These are phyloP conservation scores for Apiotrichum porosum DNA, from an alignment of 1,284 basidiomycete genomes.

Conservation along the genomic window DNA sequence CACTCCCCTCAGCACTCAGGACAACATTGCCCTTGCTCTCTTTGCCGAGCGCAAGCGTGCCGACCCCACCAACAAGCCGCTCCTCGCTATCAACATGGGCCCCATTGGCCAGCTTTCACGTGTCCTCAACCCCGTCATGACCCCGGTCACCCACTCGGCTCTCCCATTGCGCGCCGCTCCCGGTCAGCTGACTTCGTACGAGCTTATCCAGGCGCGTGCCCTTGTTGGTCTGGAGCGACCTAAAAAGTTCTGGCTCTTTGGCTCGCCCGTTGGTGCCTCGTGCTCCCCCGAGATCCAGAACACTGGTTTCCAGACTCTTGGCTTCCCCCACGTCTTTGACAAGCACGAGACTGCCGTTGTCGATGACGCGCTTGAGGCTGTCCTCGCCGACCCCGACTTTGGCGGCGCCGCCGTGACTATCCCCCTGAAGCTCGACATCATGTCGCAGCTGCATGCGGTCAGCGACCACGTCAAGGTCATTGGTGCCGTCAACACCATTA, in stretches of 20 bases:
- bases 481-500: constrained; percentile 88
- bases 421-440: constrained; percentile 83
- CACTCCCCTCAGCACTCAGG: constrained; percentile 67
- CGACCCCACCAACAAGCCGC: constrained; percentile 59
- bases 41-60: constrained; percentile 57
- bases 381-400: constrained; percentile 67
- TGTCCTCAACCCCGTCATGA: constrained; percentile 78
- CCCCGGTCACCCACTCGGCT: constrained; percentile 81
- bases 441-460: constrained; percentile 68
- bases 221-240: constrained; percentile 72
- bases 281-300: constrained; percentile 94
- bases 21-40: constrained; percentile 73
- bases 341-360: constrained; percentile 70
- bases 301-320: constrained; percentile 72
- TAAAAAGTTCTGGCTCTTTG: constrained; percentile 77
- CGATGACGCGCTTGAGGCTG: constrained; percentile 60
- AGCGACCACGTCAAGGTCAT: constrained; percentile 75
- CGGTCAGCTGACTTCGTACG: constrained; percentile 80
- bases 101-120: constrained; percentile 81
- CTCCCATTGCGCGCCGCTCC: constrained; percentile 82
- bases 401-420: constrained; percentile 96
- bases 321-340: constrained; percentile 74
- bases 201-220: constrained; percentile 76
- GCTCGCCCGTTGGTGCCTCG: constrained; percentile 80
- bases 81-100: constrained; percentile 95